Evolutionary conservation across 441 rosid species (phyloP).

Genomic region (California macrophylla): DNA sequence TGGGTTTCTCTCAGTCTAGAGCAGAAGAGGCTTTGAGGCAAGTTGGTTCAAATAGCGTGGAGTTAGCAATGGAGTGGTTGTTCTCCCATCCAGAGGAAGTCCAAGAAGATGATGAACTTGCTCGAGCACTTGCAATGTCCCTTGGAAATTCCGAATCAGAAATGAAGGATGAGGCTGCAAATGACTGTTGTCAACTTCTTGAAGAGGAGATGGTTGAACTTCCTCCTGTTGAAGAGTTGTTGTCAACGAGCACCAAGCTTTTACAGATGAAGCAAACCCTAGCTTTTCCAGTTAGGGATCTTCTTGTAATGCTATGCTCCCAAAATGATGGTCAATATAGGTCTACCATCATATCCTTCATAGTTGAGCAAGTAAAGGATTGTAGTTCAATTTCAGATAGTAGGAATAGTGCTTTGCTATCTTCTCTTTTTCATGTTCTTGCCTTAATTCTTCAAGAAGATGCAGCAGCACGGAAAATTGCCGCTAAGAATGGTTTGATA

Average conservation of each 20-base stretch:
- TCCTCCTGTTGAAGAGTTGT: conserved; percentile 83
- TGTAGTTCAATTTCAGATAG: conserved; percentile 43
- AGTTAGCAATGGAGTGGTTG: conserved; percentile 98
- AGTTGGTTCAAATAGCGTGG: conserved; percentile 90
- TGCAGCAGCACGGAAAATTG: conserved; percentile 67
- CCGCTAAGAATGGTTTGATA: conserved; percentile 61
- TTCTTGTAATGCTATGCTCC: conserved; percentile 75
- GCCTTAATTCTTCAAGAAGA: conserved; percentile 93
- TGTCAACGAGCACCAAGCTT: conserved; percentile 76
- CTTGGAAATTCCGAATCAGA: conserved; percentile 86
- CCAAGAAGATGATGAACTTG: conserved; percentile 96
- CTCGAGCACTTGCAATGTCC: conserved; percentile 98
- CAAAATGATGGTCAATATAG: conserved; percentile 86
- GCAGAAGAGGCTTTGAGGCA: conserved; percentile 98
- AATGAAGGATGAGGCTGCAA: conserved; percentile 49
- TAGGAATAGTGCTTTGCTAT: conserved; percentile 44
- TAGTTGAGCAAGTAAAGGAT: conserved; percentile 64
- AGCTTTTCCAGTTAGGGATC: conserved; percentile 86
- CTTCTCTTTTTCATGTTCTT: conserved; percentile 77
- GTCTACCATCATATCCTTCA: conserved; percentile 61
- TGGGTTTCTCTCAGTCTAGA: conserved; percentile 93
- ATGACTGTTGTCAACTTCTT: conserved; percentile 36
- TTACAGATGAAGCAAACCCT: conserved; percentile 84
- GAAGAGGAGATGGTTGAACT: conserved; percentile 74
- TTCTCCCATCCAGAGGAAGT: conserved; percentile 87